Conservation (phyloP, 768 basidiomycete genomes). For the Tulasnella calospora region DNA sequence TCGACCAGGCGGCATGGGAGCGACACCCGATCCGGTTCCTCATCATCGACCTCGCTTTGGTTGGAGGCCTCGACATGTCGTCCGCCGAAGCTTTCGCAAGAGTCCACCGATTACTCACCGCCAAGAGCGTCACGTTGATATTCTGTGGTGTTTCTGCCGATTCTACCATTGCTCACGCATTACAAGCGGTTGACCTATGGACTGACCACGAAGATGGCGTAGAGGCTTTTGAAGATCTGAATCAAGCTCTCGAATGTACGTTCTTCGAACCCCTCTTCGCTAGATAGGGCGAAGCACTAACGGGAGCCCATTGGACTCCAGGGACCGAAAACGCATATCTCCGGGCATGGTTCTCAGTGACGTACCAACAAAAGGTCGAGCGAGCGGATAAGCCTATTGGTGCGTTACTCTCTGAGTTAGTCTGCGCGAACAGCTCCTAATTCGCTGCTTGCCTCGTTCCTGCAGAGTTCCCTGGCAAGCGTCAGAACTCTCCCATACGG, state of each 20-base stretch:
- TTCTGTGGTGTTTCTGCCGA: conserved; percentile 75
- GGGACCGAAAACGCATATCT: conserved; percentile 96
- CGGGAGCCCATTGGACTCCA: not conserved
- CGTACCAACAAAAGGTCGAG: conserved; percentile 55
- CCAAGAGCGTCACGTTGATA: conserved; percentile 75
- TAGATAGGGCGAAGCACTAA: not conserved
- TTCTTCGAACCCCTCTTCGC: conserved; percentile 26
- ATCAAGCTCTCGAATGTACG: conserved; percentile 90
- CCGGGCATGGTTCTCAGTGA: conserved; percentile 57
- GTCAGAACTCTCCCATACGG: conserved; percentile 45
- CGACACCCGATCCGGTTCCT: conserved; percentile 81
- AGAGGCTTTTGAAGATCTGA: conserved; percentile 74
- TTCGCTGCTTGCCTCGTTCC: conserved; percentile 16
- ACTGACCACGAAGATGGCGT: conserved; percentile 60
- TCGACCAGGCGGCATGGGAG: conserved; percentile 67
- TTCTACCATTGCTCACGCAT: conserved; percentile 62
- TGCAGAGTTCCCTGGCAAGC: conserved; percentile 56
- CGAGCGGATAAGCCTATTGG: conserved; percentile 43
- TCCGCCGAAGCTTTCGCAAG: conserved; percentile 93
- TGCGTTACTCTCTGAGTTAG: not conserved
- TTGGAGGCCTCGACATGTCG: conserved; percentile 88
- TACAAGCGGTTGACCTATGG: conserved; percentile 76
- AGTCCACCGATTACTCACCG: conserved; percentile 71
- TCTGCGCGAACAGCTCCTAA: not conserved
- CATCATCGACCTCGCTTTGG: conserved; percentile 79